A percentile compares a stretch with the other conserved stretches of the same genome.
phyloP scores from a whole-genome alignment of 106 monocot genomes.

The Acanthochlamys bracteata region DNA sequence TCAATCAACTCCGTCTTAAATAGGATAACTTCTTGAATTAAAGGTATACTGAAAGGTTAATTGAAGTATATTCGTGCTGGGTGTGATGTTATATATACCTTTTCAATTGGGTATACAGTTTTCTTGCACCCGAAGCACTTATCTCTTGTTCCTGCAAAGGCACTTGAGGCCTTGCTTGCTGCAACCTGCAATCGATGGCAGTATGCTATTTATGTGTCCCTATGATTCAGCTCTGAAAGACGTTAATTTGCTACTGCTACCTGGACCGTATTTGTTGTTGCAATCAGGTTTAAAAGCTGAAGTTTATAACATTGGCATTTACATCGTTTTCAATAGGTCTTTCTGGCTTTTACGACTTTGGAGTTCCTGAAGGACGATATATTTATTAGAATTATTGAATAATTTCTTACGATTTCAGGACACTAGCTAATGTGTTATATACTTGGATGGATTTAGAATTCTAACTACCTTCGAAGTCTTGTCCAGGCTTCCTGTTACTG shows the following conservation, averaged over 20 bases:
- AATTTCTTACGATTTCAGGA: too few species aligned
- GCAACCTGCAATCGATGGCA: slow-evolving; percentile 16
- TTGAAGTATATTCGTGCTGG: not conserved
- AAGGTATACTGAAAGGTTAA: not conserved
- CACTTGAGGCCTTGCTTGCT: slow-evolving; percentile 41
- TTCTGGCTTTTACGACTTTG: slow-evolving; percentile 77
- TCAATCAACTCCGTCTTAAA: not conserved
- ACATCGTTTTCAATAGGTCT: slow-evolving; percentile 59
- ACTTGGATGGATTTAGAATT: not conserved
- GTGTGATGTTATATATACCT: slow-evolving; percentile 25
- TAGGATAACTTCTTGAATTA: not conserved
- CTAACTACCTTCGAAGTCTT: slow-evolving; percentile 81
- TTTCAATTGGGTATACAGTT: slow-evolving; percentile 83
- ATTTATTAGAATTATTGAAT: too few species aligned
- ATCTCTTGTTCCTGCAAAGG: slow-evolving; percentile 78
- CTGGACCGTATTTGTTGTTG: too few species aligned
- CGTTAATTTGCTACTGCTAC: too few species aligned
- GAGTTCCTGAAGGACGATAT: slow-evolving; percentile 45
- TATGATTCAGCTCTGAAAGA: too few species aligned
- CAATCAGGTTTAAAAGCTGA: not conserved
- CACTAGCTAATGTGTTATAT: too few species aligned
- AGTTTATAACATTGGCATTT: not conserved
- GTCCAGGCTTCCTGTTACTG: slow-evolving; percentile 82
- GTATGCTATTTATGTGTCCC: too few species aligned
- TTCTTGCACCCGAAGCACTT: slow-evolving; percentile 83